Base-by-base conservation (phyloP, 176 grass and related monocot genomes). In the Elymus sibiricus region DNA sequence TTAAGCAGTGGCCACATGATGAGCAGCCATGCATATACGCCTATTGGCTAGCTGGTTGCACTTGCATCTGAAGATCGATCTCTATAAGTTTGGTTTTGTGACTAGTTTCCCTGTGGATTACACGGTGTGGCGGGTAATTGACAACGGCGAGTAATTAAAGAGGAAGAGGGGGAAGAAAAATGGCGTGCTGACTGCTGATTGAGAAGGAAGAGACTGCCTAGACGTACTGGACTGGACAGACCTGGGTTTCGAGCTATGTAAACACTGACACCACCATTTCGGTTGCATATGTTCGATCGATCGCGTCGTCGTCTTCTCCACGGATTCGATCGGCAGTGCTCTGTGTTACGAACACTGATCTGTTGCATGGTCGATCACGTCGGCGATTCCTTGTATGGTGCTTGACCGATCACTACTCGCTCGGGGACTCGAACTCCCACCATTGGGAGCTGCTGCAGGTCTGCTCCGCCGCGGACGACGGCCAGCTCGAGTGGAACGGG, bases 361-460 rank as follows among this genome's bases (percentile, higher is more conserved):
- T 9, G n/a, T 51, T 55, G 44, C 15, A 39, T 76, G 75, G 22
- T 59, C 67, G 1, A 46, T 19, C 65, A 35, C 16, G 65, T 68
- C 65, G 3, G 11, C 17, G 31, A 8, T 37, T 68, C 17, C 31
- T 11, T 7, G 1, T 34, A 53, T 19, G 49, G 31, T 66, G 65
- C 31, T 68, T 0, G 65, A 35, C 24, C 24, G 22, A 42, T 14
- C 17, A 46, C 86, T 79, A 94, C 92, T 94, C 79, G 76, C 81
- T 99, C 31, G 90, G 10, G 38, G 91, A 91, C 92, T 93, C 95
- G 88, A 96, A 97, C 6, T 96, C 97, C 97, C 97, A 99, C 97
- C 97, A 97, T 46, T 91, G 94, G 27, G 92, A 87, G 77, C 70
- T 79, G 76, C 81, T 88, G 85, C 85, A 86, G 53, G 91, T 88